phyloP scores from a whole-genome alignment of 768 basidiomycete genomes.

The Sarcomyxa edulis region DNA sequence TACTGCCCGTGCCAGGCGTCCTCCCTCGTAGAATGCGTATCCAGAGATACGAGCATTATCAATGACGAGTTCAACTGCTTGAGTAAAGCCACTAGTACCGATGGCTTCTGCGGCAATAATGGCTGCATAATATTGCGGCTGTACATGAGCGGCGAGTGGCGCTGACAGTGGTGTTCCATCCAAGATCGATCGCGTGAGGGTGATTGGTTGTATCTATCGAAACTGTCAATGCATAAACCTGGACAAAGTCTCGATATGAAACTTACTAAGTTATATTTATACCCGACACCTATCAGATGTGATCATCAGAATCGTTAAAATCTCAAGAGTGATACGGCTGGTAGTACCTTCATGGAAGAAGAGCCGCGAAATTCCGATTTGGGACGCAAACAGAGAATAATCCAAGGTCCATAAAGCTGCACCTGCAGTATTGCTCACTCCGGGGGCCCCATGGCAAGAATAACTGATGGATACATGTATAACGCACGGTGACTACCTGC shows the following conservation, averaged over 20 bases:
- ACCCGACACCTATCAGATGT: no score
- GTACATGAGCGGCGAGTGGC: constrained; percentile 54
- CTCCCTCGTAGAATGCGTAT: constrained; percentile 56
- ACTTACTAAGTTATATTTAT: constrained; percentile 61
- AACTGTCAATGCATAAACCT: no score
- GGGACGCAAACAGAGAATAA: constrained; percentile 56
- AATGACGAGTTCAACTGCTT: constrained; percentile 44
- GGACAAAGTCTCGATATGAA: neutral
- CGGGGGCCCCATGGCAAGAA: constrained; percentile 35
- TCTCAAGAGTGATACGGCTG: no score
- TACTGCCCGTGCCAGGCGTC: constrained; percentile 37
- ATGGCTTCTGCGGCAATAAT: constrained; percentile 57
- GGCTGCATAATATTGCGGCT: constrained; percentile 62
- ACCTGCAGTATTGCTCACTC: constrained; percentile 66
- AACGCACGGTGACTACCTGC: neutral
- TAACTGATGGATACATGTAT: constrained; percentile 1
- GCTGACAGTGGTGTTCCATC: constrained; percentile 45
- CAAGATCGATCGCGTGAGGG: constrained; percentile 50
- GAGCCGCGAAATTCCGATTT: constrained; percentile 46
- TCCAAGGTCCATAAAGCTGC: constrained; percentile 67
- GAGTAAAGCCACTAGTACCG: constrained; percentile 35
- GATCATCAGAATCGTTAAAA: no score
- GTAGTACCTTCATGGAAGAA: constrained; percentile 65
- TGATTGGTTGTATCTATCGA: constrained; percentile 55
- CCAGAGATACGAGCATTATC: constrained; percentile 44